A percentile compares a stretch with the other conserved stretches of the same genome.
phyloP scores from a whole-genome alignment of 2,329 filamentous ascomycete genomes.

The Fusarium lateritium region DNA sequence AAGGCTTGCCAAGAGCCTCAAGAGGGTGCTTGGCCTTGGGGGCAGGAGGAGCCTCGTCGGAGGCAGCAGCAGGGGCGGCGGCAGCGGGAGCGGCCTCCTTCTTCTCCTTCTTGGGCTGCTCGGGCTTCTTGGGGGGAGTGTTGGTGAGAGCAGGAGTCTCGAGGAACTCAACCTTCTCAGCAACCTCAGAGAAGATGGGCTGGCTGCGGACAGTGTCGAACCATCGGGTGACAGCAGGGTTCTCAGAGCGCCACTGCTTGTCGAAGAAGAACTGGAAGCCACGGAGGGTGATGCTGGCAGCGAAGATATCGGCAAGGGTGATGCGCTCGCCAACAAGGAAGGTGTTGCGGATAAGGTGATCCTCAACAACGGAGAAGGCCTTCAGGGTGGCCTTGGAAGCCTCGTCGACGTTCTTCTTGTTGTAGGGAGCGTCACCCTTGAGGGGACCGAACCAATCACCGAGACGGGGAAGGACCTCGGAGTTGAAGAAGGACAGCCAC shows the following conservation, averaged over 20 bases:
- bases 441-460: conserved; percentile 90
- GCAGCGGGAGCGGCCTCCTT: conserved; percentile 54
- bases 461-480: conserved; percentile 81
- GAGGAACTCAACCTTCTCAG: conserved; percentile 81
- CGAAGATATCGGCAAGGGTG: conserved; percentile 95
- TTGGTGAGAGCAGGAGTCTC: conserved; percentile 84
- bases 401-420: conserved; percentile 97
- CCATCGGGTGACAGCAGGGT: conserved; percentile 94
- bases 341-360: conserved; percentile 92
- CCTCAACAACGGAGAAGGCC: conserved; percentile 81
- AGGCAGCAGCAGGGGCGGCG: conserved; percentile 56
- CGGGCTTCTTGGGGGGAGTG: conserved; percentile 82
- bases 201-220: conserved; percentile 95
- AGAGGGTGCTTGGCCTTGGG: conserved; percentile 98
- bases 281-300: conserved; percentile 81
- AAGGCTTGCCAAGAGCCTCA: conserved; percentile 84
- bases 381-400: conserved; percentile 77
- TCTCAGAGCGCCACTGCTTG: conserved; percentile 85
- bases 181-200: conserved; percentile 87
- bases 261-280: conserved; percentile 96
- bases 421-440: conserved; percentile 86
- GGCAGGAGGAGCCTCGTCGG: conserved; percentile 64
- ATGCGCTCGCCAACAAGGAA: conserved; percentile 98
- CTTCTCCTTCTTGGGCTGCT: conserved; percentile 80
- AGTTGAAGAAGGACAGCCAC: conserved; percentile 98